Conservation (phyloP, 2,329 filamentous ascomycete species). For the Dothiorella sarmentorum region DNA sequence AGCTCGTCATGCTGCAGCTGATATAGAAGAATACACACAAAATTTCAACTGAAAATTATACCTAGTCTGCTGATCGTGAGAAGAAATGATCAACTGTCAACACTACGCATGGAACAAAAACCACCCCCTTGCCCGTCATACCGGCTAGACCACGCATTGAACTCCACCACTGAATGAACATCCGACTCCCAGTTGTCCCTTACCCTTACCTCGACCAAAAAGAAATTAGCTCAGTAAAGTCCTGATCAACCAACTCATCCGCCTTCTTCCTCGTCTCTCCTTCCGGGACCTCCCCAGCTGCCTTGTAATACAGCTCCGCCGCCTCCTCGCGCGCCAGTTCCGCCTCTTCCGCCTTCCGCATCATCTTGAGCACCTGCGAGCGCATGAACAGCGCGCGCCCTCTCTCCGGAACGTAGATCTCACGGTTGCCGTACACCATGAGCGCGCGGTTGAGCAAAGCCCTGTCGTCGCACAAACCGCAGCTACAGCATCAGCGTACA, state of each 20-base stretch:
- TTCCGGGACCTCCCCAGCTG: neutral
- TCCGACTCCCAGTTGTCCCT: no score
- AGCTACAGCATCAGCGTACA: neutral
- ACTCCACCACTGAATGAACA: no score
- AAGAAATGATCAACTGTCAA: no score
- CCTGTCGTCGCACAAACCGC: no score
- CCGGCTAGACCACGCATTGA: no score
- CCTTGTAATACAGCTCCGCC: neutral
- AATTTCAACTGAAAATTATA: no score
- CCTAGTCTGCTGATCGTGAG: no score
- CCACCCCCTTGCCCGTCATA: no score
- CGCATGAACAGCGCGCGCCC: constrained; percentile 8
- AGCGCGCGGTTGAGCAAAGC: neutral
- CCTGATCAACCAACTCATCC: neutral
- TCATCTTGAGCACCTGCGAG: neutral
- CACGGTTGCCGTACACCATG: neutral
- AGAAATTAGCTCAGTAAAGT: neutral
- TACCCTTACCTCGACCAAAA: neutral
- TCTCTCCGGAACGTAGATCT: constrained; percentile 8
- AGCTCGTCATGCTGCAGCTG: no score
- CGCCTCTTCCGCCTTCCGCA: neutral
- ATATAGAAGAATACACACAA: no score
- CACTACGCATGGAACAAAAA: no score
- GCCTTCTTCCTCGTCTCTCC: neutral
- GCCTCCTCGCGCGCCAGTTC: neutral